These are phyloP conservation scores for Lumnitzera littorea DNA, from an alignment of 345 rosid species.

Conservation along the genomic window DNA sequence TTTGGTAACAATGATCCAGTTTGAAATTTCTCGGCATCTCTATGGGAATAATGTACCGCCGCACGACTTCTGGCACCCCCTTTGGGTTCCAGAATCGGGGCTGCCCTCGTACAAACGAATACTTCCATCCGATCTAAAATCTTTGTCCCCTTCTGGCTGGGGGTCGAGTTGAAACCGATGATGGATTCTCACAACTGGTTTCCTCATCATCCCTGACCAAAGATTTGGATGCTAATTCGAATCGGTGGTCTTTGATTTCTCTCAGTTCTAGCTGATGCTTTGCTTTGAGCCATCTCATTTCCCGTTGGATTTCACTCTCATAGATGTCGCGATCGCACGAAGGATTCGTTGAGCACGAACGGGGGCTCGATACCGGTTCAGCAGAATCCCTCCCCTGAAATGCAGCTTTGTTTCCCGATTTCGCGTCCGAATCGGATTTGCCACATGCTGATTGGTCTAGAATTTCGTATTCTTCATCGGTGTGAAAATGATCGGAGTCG, in stretches of 20 bases:
- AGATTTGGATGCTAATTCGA: slow-evolving; percentile 22
- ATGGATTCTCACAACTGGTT: background rate
- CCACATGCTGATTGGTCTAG: slow-evolving; percentile 17
- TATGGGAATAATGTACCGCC: slow-evolving; percentile 16
- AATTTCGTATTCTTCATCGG: slow-evolving; percentile 51
- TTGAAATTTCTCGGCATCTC: slow-evolving; percentile 25
- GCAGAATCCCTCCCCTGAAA: slow-evolving; percentile 19
- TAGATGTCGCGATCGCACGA: slow-evolving; percentile 20
- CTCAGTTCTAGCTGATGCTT: slow-evolving; percentile 49
- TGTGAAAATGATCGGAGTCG: slow-evolving; percentile 43
- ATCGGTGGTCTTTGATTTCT: slow-evolving; percentile 46
- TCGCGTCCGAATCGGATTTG: slow-evolving; percentile 12
- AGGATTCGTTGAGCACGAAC: slow-evolving; percentile 24
- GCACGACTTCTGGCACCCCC: slow-evolving; percentile 20
- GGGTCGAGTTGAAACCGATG: background rate
- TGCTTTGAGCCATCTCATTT: slow-evolving; percentile 63
- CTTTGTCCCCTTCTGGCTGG: too few species aligned
- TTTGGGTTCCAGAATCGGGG: slow-evolving; percentile 24
- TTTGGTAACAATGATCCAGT: slow-evolving; percentile 31
- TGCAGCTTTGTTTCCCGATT: slow-evolving; percentile 19
- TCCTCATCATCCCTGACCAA: slow-evolving; percentile 13
- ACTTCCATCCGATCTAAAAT: too few species aligned
- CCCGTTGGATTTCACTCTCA: slow-evolving; percentile 42
- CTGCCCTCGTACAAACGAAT: slow-evolving; percentile 4
- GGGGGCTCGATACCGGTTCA: slow-evolving; percentile 21